Percentiles rank a stretch among this genome's conserved stretches.
Evolutionary conservation across 2,329 filamentous ascomycete genomes (phyloP).

Genomic region (Trichoderma asperellum): DNA sequence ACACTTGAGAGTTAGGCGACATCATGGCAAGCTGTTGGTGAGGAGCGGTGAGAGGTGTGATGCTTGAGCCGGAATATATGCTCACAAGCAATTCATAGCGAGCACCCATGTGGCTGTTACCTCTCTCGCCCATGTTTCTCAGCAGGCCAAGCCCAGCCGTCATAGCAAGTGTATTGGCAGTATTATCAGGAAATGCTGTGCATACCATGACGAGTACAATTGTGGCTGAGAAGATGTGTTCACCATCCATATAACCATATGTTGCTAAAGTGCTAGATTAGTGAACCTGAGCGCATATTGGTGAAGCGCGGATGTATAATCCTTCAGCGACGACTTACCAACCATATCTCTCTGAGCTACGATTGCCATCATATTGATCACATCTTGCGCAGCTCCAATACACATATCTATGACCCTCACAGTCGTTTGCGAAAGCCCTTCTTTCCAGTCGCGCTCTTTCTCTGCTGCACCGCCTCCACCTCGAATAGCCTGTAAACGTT

Average conservation of each 20-base stretch:
- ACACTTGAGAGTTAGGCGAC: constrained; percentile 5
- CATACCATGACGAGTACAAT: constrained; percentile 60
- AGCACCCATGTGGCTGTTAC: constrained; percentile 52
- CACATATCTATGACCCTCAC: constrained; percentile 57
- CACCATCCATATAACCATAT: constrained; percentile 61
- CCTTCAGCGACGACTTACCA: constrained; percentile 41
- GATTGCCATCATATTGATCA: constrained; percentile 36
- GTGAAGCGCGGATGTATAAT: neutral
- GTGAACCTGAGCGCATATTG: neutral
- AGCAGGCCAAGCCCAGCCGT: constrained; percentile 52
- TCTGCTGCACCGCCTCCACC: constrained; percentile 31
- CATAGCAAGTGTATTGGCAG: constrained; percentile 50
- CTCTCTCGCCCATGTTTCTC: constrained; percentile 54
- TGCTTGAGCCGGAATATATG: constrained; percentile 33
- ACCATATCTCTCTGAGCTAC: constrained; percentile 46
- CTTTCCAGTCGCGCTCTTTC: constrained; percentile 41
- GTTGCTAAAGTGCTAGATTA: constrained; percentile 43
- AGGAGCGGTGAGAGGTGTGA: constrained; percentile 30
- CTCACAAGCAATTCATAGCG: constrained; percentile 38
- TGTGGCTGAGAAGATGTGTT: constrained; percentile 59
- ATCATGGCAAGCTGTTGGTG: constrained; percentile 10
- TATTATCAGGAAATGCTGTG: constrained; percentile 53
- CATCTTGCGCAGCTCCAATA: constrained; percentile 53
- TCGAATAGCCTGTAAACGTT: constrained; percentile 44
- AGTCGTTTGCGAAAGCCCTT: constrained; percentile 52